Conservation (phyloP, 805 yeast genomes). For the Starmerella bombicola region DNA sequence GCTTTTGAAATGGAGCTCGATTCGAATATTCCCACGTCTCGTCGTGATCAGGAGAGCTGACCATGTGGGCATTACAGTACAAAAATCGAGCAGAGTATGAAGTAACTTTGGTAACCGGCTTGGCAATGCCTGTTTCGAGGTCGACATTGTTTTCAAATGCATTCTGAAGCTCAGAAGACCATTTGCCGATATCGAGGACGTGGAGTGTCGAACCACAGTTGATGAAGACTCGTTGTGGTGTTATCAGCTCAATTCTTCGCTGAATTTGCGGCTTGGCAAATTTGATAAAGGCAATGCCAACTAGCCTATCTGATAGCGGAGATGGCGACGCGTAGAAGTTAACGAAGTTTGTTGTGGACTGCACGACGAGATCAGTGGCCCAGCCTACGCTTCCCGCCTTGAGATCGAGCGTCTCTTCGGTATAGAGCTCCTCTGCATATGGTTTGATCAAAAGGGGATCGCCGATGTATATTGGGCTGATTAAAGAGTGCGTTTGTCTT, state of each 20-base stretch:
- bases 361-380: constrained; percentile 15
- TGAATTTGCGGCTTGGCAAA: constrained; percentile 2
- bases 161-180: not conserved
- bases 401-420: constrained; percentile 34
- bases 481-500: constrained; percentile 2
- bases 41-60: not conserved
- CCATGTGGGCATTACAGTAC: not conserved
- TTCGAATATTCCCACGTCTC: not conserved
- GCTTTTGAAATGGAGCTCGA: too few species aligned
- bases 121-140: not conserved
- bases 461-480: constrained; percentile 25
- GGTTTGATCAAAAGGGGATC: constrained; percentile 48
- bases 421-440: constrained; percentile 43
- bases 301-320: constrained; percentile 6
- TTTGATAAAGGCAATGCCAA: constrained; percentile 11
- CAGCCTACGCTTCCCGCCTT: constrained; percentile 7
- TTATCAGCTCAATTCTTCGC: not conserved
- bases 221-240: constrained; percentile 1
- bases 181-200: constrained; percentile 6
- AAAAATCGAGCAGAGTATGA: not conserved
- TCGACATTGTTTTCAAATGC: not conserved
- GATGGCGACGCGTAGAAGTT: constrained; percentile 9
- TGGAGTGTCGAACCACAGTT: not conserved
- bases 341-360: constrained; percentile 7
- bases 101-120: not conserved